phyloP scores from a whole-genome alignment of 2,329 filamentous ascomycete genomes.

The Scytalidium lignicola region DNA sequence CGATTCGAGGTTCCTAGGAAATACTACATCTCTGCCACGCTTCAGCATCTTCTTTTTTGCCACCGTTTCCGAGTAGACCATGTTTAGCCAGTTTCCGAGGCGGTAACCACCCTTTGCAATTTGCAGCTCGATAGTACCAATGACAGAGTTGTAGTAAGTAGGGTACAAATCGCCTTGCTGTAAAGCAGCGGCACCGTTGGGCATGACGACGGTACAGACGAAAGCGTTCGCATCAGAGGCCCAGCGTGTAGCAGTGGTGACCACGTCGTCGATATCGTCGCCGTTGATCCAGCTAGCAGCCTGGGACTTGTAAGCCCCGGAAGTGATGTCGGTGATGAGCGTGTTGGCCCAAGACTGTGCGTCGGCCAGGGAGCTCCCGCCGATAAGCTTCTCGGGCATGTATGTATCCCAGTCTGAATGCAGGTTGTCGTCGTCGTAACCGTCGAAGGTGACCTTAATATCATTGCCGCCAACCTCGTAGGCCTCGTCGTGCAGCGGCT shows the following conservation, averaged over 20 bases:
- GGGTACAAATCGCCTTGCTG: constrained; percentile 52
- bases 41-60: not conserved
- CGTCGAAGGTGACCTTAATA: constrained; percentile 58
- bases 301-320: constrained; percentile 45
- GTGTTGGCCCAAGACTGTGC: constrained; percentile 52
- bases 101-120: constrained; percentile 62
- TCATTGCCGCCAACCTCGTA: constrained; percentile 63
- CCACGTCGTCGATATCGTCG: constrained; percentile 12
- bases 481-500: constrained; percentile 63
- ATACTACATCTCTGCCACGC: not conserved
- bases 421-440: constrained; percentile 49
- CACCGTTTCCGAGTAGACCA: constrained; percentile 12
- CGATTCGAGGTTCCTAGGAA: too few relatives aligned
- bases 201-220: constrained; percentile 57
- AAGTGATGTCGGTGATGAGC: constrained; percentile 48
- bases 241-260: constrained; percentile 48
- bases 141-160: constrained; percentile 58
- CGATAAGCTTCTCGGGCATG: constrained; percentile 60
- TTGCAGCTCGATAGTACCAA: constrained; percentile 57
- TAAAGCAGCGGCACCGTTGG: constrained; percentile 53
- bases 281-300: constrained; percentile 14
- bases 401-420: constrained; percentile 58
- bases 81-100: constrained; percentile 27
- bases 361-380: constrained; percentile 43
- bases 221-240: constrained; percentile 58